Percentiles rank a stretch among this genome's conserved stretches.
Evolutionary conservation across 306 rosid genomes (phyloP).

Genomic region (Ormosia emarginata): DNA sequence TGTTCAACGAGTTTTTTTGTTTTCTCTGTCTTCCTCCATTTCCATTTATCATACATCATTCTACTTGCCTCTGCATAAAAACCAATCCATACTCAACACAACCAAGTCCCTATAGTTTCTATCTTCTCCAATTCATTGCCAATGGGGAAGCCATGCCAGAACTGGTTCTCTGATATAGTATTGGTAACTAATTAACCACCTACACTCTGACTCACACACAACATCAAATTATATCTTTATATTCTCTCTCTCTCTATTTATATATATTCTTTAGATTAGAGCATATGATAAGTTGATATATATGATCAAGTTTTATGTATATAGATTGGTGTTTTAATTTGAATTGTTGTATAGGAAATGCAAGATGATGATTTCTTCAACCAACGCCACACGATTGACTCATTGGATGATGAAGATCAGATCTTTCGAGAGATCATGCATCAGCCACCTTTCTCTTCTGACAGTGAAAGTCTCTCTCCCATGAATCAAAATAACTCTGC

Average conservation of each 20-base stretch:
- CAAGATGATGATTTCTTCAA: constrained; percentile 15
- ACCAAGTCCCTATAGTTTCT: not conserved
- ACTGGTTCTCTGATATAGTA: constrained; percentile 18
- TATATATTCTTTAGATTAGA: not conserved
- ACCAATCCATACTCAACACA: not conserved
- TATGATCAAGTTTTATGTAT: not conserved
- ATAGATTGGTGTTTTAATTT: not conserved
- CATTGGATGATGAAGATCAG: constrained; percentile 7
- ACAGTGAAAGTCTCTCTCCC: constrained; percentile 1
- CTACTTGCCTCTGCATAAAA: not conserved
- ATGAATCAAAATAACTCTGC: not conserved
- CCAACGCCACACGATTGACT: not conserved
- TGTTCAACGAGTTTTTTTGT: constrained; percentile 29
- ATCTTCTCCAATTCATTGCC: not conserved
- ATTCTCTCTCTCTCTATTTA: not conserved
- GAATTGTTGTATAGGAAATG: not conserved
- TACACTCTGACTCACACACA: not conserved
- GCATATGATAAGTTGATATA: not conserved
- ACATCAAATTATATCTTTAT: not conserved
- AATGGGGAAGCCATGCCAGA: constrained; percentile 28
- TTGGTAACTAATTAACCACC: not conserved
- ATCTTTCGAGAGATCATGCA: constrained; percentile 22
- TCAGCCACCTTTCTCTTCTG: constrained; percentile 19
- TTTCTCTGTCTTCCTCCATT: not conserved
- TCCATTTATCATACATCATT: not conserved